Percentiles rank a stretch among this genome's conserved stretches.
phyloP scores from a whole-genome alignment of 1,284 basidiomycete genomes.

The Waitea zeae region DNA sequence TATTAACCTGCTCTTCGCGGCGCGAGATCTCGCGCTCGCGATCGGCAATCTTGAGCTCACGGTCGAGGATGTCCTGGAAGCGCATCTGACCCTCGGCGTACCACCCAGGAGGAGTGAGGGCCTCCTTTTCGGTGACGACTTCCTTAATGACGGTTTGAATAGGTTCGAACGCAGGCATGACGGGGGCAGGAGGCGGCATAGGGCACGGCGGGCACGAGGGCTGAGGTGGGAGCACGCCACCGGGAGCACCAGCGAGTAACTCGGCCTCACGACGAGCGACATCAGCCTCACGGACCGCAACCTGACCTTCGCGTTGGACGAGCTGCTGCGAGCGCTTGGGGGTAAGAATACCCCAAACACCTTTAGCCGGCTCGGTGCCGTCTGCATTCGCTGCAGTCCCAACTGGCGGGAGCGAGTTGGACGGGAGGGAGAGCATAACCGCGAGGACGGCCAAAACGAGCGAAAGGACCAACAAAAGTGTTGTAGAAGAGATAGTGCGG shows the following conservation, averaged over 20 bases:
- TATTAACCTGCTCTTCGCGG: conserved; percentile 66
- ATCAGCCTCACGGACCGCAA: conserved; percentile 65
- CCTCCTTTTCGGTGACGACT: conserved; percentile 55
- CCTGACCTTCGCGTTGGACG: conserved; percentile 54
- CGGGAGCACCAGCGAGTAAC: conserved; percentile 59
- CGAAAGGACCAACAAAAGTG: conserved; percentile 66
- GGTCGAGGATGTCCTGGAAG: conserved; percentile 62
- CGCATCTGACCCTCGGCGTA: conserved; percentile 41
- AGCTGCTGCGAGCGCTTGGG: conserved; percentile 67
- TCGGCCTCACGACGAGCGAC: conserved; percentile 75
- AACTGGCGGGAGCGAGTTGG: conserved; percentile 15
- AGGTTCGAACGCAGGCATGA: too few species aligned
- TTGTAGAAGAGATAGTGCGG: conserved; percentile 75
- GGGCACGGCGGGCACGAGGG: conserved; percentile 36
- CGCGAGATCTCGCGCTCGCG: conserved; percentile 68
- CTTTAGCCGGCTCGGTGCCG: conserved; percentile 20
- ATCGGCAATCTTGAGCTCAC: conserved; percentile 67
- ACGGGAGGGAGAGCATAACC: conserved; percentile 70
- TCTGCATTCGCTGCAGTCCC: conserved; percentile 16
- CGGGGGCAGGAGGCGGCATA: conserved; percentile 33
- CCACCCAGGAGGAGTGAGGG: conserved; percentile 60
- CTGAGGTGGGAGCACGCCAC: conserved; percentile 38
- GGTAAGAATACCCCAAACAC: conserved; percentile 52
- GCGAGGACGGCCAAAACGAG: conserved; percentile 68
- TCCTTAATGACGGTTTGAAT: conserved; percentile 70